phyloP scores from a whole-genome alignment of 1,139 yeast species.

The Debaryomyces singareniensis region DNA sequence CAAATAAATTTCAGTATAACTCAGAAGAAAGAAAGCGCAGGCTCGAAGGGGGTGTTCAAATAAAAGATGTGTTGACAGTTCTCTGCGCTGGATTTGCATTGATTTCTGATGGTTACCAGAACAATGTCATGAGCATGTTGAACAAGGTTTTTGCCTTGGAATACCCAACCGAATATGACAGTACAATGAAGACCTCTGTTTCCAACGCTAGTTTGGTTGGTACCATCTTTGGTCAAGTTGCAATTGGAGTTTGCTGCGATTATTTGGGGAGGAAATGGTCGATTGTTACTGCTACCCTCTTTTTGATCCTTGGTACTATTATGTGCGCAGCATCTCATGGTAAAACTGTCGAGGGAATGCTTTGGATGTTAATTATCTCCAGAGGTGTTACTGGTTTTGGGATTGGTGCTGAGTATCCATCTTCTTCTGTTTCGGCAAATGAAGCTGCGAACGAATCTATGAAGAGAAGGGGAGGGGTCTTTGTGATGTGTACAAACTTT shows the following conservation, averaged over 20 bases:
- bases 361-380: slow-evolving; percentile 68
- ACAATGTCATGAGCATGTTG: slow-evolving; percentile 44
- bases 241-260: slow-evolving; percentile 39
- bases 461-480: slow-evolving; percentile 57
- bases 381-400: slow-evolving; percentile 72
- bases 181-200: slow-evolving; percentile 38
- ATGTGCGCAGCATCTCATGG: slow-evolving; percentile 49
- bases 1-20: slow-evolving; percentile 31
- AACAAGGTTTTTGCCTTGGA: slow-evolving; percentile 29
- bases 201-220: slow-evolving; percentile 46
- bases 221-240: slow-evolving; percentile 44
- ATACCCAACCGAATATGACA: slow-evolving; percentile 20
- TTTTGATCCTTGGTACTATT: slow-evolving; percentile 38
- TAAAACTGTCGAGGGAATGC: slow-evolving; percentile 32
- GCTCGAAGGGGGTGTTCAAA: slow-evolving; percentile 20
- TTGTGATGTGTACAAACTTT: slow-evolving; percentile 61
- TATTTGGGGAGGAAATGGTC: slow-evolving; percentile 43
- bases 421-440: slow-evolving; percentile 61
- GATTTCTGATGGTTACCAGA: slow-evolving; percentile 49
- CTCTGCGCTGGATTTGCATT: slow-evolving; percentile 46
- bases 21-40: slow-evolving; percentile 26
- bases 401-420: slow-evolving; percentile 73
- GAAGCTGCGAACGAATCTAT: slow-evolving; percentile 67
- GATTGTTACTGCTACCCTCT: slow-evolving; percentile 38
- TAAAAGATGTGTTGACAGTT: slow-evolving; percentile 29